A percentile compares a stretch with the other conserved stretches of the same genome.
Conservation (phyloP, 164 flowering plant genomes). For the Nymphaea thermarum region DNA sequence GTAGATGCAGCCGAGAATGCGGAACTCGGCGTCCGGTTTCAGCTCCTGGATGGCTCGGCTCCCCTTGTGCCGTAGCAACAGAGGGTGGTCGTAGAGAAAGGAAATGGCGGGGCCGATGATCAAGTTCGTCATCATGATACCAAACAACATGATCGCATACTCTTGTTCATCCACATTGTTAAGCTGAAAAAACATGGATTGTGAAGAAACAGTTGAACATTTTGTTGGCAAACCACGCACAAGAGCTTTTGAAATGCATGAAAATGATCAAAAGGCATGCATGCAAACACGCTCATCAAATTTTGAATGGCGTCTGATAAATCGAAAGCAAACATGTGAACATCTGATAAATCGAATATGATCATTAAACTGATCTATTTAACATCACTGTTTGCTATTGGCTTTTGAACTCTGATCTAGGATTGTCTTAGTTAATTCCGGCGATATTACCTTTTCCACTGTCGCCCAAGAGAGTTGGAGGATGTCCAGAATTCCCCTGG, state of each 20-base stretch:
- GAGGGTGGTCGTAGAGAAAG: slow-evolving; percentile 48
- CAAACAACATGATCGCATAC: slow-evolving; percentile 35
- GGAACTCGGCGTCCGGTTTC: slow-evolving; percentile 24
- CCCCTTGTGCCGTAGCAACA: slow-evolving; percentile 29
- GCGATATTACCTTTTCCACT: slow-evolving; percentile 27
- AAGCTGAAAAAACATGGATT: slow-evolving; percentile 17
- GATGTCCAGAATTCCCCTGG: slow-evolving; percentile 58
- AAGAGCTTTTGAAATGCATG: too few relatives aligned
- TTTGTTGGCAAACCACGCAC: too few relatives aligned
- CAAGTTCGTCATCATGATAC: slow-evolving; percentile 18
- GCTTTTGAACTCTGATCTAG: too few relatives aligned
- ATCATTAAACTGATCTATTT: too few relatives aligned
- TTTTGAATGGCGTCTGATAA: too few relatives aligned
- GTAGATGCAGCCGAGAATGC: slow-evolving; percentile 32
- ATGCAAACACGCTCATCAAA: too few relatives aligned
- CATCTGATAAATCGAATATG: too few relatives aligned
- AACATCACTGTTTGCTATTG: too few relatives aligned
- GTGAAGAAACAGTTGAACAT: neutral
- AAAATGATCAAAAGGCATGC: too few relatives aligned
- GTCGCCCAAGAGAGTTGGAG: slow-evolving; percentile 34
- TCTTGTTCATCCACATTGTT: slow-evolving; percentile 11
- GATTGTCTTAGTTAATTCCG: neutral
- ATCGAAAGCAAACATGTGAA: too few relatives aligned
- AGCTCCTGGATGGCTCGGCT: slow-evolving; percentile 56
- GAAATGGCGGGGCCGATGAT: slow-evolving; percentile 35